Base-by-base conservation (phyloP, 2,329 filamentous ascomycete species). In the Fusarium continuum region DNA sequence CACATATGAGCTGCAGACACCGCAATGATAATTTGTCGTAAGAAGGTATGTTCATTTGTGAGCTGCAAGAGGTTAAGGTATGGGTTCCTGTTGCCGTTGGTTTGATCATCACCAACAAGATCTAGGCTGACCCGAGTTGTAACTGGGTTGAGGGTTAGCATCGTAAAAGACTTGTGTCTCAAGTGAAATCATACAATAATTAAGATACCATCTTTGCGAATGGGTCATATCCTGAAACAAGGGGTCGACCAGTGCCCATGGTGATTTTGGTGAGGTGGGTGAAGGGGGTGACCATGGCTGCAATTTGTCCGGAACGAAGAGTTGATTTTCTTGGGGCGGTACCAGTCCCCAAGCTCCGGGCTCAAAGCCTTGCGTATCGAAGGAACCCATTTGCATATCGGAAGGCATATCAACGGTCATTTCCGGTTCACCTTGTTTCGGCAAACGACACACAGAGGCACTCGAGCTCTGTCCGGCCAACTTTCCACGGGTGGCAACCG, bases 171-270 rank as follows among this genome's bases (percentile, higher is more conserved):
- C 22, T 6, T 8, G n/a, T 9, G 23, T 49, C 17, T 36, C 11
- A 13, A 28, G 28, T 25, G 26, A 19, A 38, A 11, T 28, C 17
- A 45, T 72, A 79, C 77, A 79, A 44, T 79, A 79, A 14, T 74
- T 74, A 13, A 79, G 68, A 50, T 79, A 79, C 56, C 75, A 72
- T 17, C 77, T 72, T 56, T 78, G 71, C 20, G 73, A n/a, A 81
- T 78, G 16, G 80, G 81, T n/a, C 79, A 87, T 59, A 75, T 85
- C 75, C 83, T 89, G 76, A 39, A 74, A 78, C 6, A 79, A 49
- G 25, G 77, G 78, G 56, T 80, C 79, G 26, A 77, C 73, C 28
- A 83, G 70, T 11, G 70, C 66, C 70, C 76, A 75, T 6, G 79
- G 73, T 28, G 67, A 55, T 13, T 34, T 46, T n/a, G 56, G 45